Evolutionary conservation across 371 early-diverging fungal genomes (phyloP), one percentile per base, ranked within the genome.

Genomic region (Mucor saturninus): DNA sequence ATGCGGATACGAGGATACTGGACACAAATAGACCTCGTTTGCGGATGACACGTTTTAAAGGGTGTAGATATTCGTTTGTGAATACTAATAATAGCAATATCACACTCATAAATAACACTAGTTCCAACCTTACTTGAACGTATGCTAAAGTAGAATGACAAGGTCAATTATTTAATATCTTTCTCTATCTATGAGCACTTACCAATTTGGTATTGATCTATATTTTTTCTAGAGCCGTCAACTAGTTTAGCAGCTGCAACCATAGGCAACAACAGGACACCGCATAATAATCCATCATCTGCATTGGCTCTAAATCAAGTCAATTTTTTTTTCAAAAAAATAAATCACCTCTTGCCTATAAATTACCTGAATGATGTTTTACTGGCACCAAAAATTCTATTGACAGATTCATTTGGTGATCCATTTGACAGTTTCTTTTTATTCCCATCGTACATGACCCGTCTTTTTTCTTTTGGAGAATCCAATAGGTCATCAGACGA

Each of bases 221-320:
- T 52, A 13, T 57, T 56, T 10, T 37, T 56, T 29, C 31, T 53
- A 2, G 65, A 59, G n/a, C 60, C 67, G 54, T 76, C 72, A 0
- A 64, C 52, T 5, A 78, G 15, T 58, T 82, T 77, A 8, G 80
- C 67, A 3, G 70, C 61, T 11, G 74, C 74, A 6, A 77, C 78
- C 68, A 82, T 79, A 3, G 80, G 80, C 29, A 78, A 31, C 8
- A 82, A 26, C 21, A 76, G 51, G 2, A 69, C 69, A 48, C 80
- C 80, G 42, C 79, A 82, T 13, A 77, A 51, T 38, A 75, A 51
- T 2, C 83, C 83, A 64, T 77, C 80, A 60, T 82, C 83, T 13
- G 80, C 83, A 46, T 74, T 72, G 2, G 65, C 62, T 66, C 83
- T 82, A 45, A 40, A 4, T 21, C 28, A 9, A 46, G 8, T 21